Base-by-base conservation (phyloP, 2,329 filamentous ascomycete species). In the Alternaria angustiovoidea region DNA sequence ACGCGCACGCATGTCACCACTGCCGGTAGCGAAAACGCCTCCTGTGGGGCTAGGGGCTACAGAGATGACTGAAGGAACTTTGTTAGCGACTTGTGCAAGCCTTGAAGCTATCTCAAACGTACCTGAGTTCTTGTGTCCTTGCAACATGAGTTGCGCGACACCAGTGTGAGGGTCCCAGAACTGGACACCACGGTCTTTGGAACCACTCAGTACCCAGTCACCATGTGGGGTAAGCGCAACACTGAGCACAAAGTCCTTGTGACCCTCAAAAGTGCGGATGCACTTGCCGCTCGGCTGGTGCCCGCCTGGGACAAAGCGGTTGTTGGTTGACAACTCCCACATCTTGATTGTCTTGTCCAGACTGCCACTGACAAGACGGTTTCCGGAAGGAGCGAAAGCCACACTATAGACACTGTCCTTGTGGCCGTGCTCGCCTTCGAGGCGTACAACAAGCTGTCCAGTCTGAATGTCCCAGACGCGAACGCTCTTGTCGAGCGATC, bases 321-420 rank as follows among this genome's bases (percentile, higher is more conserved):
- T 87, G 44, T 90, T 87, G 22, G 91, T 87, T 56, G 87, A 89
- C 51, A 99, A 86, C 83, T 97, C 94, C 94, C 95, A 99, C 91
- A 98, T 96, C 84, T 97, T 97, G 84, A 98, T 98, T 0, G 94
- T 98, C 85, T 96, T 96, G 79, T 99, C 95, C 70, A 98, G 83
- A 85, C 91, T 96, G 65, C 95, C 95, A 72, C 91, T 96, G 75
- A 98, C 94, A 41, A 99, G 89, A 68, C 96, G 92, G 72, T 93
- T 91, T 63, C 94, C 94, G 71, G 91, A 94, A 28, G 95, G 95
- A 14, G 94, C 94, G 80, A 99, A 99, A 0, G 95, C 94, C 22
- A 99, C 95, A 12, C 91, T 94, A 79, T 98, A 98, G 22, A 98
- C 95, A 70, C 92, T 96, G 65, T 99, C 95, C 81, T 96, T 96